Percentiles rank a stretch among this genome's conserved stretches.
Conservation (phyloP, 1,284 basidiomycete genomes). For the Fomitopsis schrenkii region DNA sequence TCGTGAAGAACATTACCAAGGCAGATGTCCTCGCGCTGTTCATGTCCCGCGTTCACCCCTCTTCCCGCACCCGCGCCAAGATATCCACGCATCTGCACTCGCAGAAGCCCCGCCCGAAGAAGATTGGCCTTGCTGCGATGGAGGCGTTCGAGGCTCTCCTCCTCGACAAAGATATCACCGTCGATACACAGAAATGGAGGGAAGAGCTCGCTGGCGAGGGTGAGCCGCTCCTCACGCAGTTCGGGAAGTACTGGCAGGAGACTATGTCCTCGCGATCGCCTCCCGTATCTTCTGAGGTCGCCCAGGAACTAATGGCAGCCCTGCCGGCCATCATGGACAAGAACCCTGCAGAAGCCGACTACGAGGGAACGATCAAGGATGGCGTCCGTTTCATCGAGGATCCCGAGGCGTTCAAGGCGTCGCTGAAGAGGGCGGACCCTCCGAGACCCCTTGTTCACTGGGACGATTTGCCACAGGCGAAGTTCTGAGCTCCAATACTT, state of each 20-base stretch:
- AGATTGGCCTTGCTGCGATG: constrained; percentile 65
- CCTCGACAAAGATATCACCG: constrained; percentile 43
- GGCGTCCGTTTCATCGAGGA: constrained; percentile 67
- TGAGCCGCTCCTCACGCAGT: constrained; percentile 44
- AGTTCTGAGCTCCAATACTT: constrained; percentile 28
- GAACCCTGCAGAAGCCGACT: constrained; percentile 49
- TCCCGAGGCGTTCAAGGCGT: constrained; percentile 67
- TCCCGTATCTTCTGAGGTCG: constrained; percentile 33
- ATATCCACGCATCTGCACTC: constrained; percentile 80
- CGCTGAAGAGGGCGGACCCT: constrained; percentile 45
- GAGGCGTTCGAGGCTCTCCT: constrained; percentile 60
- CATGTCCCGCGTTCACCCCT: constrained; percentile 66
- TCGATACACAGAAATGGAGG: constrained; percentile 47
- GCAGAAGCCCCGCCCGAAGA: constrained; percentile 53
- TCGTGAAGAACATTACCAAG: constrained; percentile 66
- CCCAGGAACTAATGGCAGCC: constrained; percentile 43
- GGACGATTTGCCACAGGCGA: constrained; percentile 60
- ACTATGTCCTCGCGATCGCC: constrained; percentile 40
- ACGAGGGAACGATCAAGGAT: constrained; percentile 41
- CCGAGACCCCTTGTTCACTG: constrained; percentile 62
- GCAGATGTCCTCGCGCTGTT: constrained; percentile 79
- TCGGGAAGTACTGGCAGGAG: constrained; percentile 54
- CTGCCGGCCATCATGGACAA: constrained; percentile 52
- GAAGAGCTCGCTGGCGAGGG: constrained; percentile 40
- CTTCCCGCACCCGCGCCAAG: constrained; percentile 68